Base-by-base conservation (phyloP, 768 basidiomycete species). In the Russula virescens region DNA sequence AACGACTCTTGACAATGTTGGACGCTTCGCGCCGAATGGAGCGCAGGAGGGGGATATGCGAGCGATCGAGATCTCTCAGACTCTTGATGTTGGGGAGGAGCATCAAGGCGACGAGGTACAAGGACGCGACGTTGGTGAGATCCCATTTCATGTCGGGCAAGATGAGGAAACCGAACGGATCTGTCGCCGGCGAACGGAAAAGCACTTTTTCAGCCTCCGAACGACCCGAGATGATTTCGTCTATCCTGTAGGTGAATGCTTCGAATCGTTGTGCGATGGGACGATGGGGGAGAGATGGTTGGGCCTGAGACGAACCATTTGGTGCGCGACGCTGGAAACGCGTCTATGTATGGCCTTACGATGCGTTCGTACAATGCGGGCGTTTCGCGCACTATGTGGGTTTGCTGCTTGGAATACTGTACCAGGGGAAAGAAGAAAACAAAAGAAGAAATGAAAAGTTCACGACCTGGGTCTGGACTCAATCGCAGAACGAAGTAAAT, bases 121-220 rank as follows among this genome's bases (percentile, higher is more conserved):
- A 78, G 1, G 91, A 82, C 0, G 83, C 74, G n/a, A 89, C 66
- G 0, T 84, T 89, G 25, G 77, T 81, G 31, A 85, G 80, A 71
- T 98, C 94, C 96, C 96, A 98, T 76, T 98, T 98, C 84, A 97
- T 89, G 74, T 99, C 96, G 0, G 96, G 96, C 0, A 97, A 75
- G 59, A 99, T 85, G 43, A 96, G 67, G 69, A 89, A 97, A 34
- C 82, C 83, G 3, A 62, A 66, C 6, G 81, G 78, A 0, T 81
- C 73, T 14, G 79, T 80, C 2, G 73, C 64, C 23, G 58, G 49
- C 16, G 81, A 78, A 19, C 86, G 81, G 69, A 80, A 86, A 21
- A 97, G 74, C 25, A 98, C 73, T 48, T 87, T 85, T 18, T 87
- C 81, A 21, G 81, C 80, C 73, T 98, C 94, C 5, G 90, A 86